Evolutionary conservation across 2,329 filamentous ascomycete species (phyloP), one percentile per base, ranked within the genome.

Genomic region (Epichloe glyceriae): DNA sequence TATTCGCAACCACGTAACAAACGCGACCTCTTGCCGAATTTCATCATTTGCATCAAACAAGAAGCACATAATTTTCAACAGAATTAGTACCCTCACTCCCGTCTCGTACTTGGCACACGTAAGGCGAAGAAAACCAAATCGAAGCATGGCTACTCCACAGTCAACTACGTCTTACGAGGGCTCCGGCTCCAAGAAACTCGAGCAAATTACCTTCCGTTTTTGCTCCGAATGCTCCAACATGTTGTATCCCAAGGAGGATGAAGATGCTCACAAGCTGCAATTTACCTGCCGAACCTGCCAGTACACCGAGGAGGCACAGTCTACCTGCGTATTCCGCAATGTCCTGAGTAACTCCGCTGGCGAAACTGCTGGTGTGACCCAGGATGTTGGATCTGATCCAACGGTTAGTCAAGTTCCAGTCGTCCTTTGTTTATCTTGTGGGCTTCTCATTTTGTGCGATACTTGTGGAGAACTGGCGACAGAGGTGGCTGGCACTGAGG

Each of bases 191-290:
- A 76, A 75, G 61, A 73, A 73, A 58, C 72, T 74, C 57, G 83
- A 91, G 70, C 88, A 95, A 68, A 90, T 97, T 69, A 89, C 88
- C 46, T 98, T 97, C 71, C 85, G 88, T 63, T 98, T 98, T 78
- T 98, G 93, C 75, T 89, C 88, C 61, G 93, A 98, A 77, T 98
- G 93, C 73, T 95, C 90, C 61, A 98, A 98, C 76, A 86, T 98
- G 79, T 77, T 98, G 50, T 97, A 97, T 65, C 93, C 93, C 47
- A 93, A 94, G 71, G 94, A 98, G 74, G 89, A 98, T 70, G 82
- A 85, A 55, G 76, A 83, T 54, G 82, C 82, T 55, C 87, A 87
- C 72, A 84, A 83, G 62, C 83, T 98, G 59, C 85, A 95, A 74
- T 98, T 94, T 71, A 89, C 88, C 56, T 98, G 93, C 75, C 87